phyloP scores from a whole-genome alignment of 768 basidiomycete genomes.

The Suillus weaverae region DNA sequence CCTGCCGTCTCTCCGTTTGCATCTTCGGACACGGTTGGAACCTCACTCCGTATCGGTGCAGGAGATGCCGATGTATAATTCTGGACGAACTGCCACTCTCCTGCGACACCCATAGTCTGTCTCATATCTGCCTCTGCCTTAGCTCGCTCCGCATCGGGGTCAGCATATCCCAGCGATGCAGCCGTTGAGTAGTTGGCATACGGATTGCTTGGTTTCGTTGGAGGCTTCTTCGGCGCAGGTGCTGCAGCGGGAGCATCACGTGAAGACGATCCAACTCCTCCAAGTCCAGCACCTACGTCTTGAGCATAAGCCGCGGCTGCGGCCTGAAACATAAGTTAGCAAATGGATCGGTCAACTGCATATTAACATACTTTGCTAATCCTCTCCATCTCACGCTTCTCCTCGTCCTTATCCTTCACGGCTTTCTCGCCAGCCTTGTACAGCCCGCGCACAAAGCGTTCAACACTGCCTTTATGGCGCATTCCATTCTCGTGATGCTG shows the following conservation, averaged over 20 bases:
- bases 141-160: conserved; percentile 70
- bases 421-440: conserved; percentile 93
- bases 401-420: conserved; percentile 82
- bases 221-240: conserved; percentile 39
- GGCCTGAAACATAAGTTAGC: conserved; percentile 44
- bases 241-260: conserved; percentile 29
- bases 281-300: conserved; percentile 71
- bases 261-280: conserved; percentile 24
- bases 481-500: conserved; percentile 91
- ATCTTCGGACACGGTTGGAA: neutral
- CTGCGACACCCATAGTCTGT: conserved; percentile 66
- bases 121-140: conserved; percentile 61
- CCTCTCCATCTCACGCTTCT: conserved; percentile 80
- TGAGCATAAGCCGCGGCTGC: conserved; percentile 78
- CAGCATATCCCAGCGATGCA: conserved; percentile 74
- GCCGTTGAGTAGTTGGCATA: conserved; percentile 88
- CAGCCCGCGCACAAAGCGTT: conserved; percentile 86
- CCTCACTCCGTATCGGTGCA: conserved; percentile 7
- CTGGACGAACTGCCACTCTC: conserved; percentile 74
- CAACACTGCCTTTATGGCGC: conserved; percentile 91
- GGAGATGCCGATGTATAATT: conserved; percentile 28
- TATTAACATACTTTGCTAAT: conserved; percentile 69
- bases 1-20: conserved; percentile 15
- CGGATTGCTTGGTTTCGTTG: conserved; percentile 58
- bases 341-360: neutral